Percentiles rank a stretch among this genome's conserved stretches.
phyloP scores from a whole-genome alignment of 805 yeast species.

The Komagataella ulmi region DNA sequence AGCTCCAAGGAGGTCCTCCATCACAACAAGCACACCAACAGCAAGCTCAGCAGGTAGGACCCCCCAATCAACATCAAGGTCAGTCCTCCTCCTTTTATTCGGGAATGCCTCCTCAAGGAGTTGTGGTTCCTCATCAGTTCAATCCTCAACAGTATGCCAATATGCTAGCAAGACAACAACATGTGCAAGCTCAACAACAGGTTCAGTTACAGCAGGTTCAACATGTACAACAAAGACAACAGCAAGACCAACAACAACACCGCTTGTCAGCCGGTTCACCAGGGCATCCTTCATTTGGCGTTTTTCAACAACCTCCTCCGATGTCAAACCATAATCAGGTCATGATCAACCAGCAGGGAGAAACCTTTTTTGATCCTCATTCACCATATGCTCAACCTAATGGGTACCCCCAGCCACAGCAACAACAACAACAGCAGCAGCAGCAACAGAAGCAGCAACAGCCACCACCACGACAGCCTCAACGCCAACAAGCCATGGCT shows the following conservation, averaged over 20 bases:
- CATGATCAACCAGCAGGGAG: background rate
- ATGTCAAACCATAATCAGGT: background rate
- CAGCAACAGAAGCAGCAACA: conserved; percentile 8
- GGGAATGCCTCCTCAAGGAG: conserved; percentile 11
- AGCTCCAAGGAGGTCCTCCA: conserved; percentile 1
- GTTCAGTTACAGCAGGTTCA: conserved; percentile 10
- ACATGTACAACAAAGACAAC: conserved; percentile 4
- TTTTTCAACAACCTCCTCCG: background rate
- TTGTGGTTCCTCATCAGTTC: conserved; percentile 16
- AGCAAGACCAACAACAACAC: conserved; percentile 2
- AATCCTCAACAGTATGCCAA: conserved; percentile 15
- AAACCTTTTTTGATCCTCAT: background rate
- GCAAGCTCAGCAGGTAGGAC: background rate
- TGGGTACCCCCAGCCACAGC: conserved; percentile 3
- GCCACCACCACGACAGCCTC: conserved; percentile 7
- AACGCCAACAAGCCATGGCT: conserved; percentile 3
- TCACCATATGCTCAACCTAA: background rate
- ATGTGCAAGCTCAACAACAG: background rate
- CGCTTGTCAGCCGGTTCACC: background rate
- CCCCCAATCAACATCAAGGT: background rate
- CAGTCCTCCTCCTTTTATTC: background rate
- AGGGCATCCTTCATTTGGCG: background rate
- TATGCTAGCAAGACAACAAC: conserved; percentile 11
- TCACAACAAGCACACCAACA: background rate
- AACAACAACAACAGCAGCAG: conserved; percentile 6